Evolutionary conservation across 495 filamentous ascomycete species (phyloP), one percentile per base, ranked within the genome.

Genomic region (Neohortaea acidophila): DNA sequence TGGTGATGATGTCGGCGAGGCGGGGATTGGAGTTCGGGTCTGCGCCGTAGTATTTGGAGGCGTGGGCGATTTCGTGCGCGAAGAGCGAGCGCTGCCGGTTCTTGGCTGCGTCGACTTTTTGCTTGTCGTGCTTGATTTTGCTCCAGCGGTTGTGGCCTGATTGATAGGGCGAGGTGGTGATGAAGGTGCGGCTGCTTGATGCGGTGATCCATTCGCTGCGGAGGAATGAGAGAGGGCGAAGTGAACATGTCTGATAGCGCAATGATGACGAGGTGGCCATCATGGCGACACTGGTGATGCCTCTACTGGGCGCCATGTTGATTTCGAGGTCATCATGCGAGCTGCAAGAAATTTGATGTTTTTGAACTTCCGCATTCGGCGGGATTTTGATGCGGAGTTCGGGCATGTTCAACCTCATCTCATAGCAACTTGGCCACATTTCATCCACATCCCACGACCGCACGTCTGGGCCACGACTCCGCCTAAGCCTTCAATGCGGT

Each of bases 121-220:
- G 81, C 58, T 99, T 99, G 60, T 86, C 82, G 55, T 99, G 91
- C 47, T 75, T 80, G 60, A 94, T 94, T 46, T 86, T 89, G 24
- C 83, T 81, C 89, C 89, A 99, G 54, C 79, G 75, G 56, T 73
- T 93, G 59, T 94, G 84, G 23, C 86, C 85, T 30, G 80, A 80
- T 21, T 59, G 58, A 5, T 64, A 45, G 4, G 47, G 21, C 2
- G 68, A 33, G 14, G 64, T 66, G 14, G 66, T 66, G 21, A 66
- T 63, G 53, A 86, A 77, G 36, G 47, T 43, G 25, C 61, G 57
- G 40, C 20, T 8, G 17, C 14, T n/a, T n/a, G n/a, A n/a, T n/a
- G n/a, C n/a, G n/a, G n/a, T n/a, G n/a, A n/a, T n/a, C n/a, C n/a
- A n/a, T n/a, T n/a, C n/a, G n/a, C n/a, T n/a, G n/a, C n/a, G n/a